Base-by-base conservation (phyloP, 768 basidiomycete genomes). In the Tylopilus balloui region DNA sequence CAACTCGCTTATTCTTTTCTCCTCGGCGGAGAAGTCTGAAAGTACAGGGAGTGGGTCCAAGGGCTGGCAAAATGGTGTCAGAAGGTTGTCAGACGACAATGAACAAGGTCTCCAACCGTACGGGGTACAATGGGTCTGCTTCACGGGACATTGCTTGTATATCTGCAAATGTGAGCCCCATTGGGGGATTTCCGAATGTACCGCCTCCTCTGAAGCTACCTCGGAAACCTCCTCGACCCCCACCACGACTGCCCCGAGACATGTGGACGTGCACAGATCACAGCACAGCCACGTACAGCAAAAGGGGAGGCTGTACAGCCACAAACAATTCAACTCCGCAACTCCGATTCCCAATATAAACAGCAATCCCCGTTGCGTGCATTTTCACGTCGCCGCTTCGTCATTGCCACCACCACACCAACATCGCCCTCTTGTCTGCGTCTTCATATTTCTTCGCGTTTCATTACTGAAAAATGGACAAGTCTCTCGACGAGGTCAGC, bases 161-260 rank as follows among this genome's bases (percentile, higher is more conserved):
- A 63, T 92, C 89, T 36, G 84, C 79, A 62, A 86, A 88, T 6
- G 84, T 82, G 25, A 92, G 76, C 17, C 90, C 89, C 82, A 89
- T 87, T 0, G 88, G 86, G 3, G 81, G 83, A 31, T 77, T 65
- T 17, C 57, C 57, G 24, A 67, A 52, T 61, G 62, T 53, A 23
- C 68, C 61, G 13, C 65, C 71, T 23, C 81, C 78, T 17, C 79
- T 79, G 59, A 78, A 77, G 6, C 80, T 79, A 8, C 85, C 83
- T 51, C 86, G 67, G 4, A 86, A 80, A 15, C 83, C 79, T 24
- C 73, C 73, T 50, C 79, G 69, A 7, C 74, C 72, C 8, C 73
- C 70, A 29, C 74, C 71, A 47, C 75, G 71, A n/a, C 75, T 71
- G 12, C 73, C 74, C 68, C 78, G 67, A 34, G 79, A 81, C 79